Evolutionary conservation across 164 flowering plant genomes (phyloP), one percentile per base, ranked within the genome.

Genomic region (Kingdonia uniflora): DNA sequence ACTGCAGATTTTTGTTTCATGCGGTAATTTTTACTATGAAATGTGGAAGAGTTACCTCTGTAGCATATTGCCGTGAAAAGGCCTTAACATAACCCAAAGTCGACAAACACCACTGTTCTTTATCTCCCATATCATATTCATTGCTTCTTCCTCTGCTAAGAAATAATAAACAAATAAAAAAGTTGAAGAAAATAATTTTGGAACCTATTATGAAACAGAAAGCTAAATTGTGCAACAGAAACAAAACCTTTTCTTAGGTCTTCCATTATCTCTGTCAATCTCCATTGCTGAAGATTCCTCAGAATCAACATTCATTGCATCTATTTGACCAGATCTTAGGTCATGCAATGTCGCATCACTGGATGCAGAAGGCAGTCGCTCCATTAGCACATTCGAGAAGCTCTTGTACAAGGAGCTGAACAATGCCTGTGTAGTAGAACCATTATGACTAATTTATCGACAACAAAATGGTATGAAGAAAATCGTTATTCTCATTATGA

Each of bases 81-180:
- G 97, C 81, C 71, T 83, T 94, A 61, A 87, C 80, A 66, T 85
- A 83, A 51, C 96, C 99, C 42, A 94, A 65, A 40, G 92, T 87
- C 23, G 89, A 66, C 39, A 81, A 58, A 65, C 95, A 85, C 99
- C 97, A 94, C 55, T 89, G 97, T 59, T 80, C 85, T 20, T 74
- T 74, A 69, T 89, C 97, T 49, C 79, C 82, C 8, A 78, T 51
- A 42, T 67, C 71, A 57, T 84, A 86, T 25, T 46, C 65, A 51
- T 44, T 66, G 22, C 59, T 49, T 35, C 49, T 56, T 49, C 56
- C 64, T 15, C 89, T 78, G 80, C 67, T 54, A 53, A 48, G n/a
- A 33, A 6, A 17, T 29, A 29, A 29, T 29, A 29, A 29, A n/a
- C n/a, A 29, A 62, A 44, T 43, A 46, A 33, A 35, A n/a, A 42